Evolutionary conservation across 805 yeast species (phyloP).

Genomic region (Metschnikowia gruessii): DNA sequence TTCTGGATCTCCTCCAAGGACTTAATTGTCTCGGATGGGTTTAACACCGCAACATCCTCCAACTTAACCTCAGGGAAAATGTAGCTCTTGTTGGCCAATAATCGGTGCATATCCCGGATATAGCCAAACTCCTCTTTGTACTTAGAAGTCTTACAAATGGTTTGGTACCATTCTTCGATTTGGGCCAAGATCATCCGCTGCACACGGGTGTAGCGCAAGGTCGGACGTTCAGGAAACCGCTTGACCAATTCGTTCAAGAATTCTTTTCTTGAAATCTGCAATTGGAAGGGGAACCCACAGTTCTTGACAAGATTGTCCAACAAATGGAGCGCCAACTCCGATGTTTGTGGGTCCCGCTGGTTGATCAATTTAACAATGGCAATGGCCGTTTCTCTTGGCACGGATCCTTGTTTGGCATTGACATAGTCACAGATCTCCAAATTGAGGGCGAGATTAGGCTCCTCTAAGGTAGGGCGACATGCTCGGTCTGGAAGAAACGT

Average conservation of each 20-base stretch:
- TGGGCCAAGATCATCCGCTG: slow-evolving; percentile 85
- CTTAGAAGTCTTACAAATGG: slow-evolving; percentile 84
- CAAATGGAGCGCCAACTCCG: slow-evolving; percentile 76
- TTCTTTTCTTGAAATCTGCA: slow-evolving; percentile 92
- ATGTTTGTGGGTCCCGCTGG: slow-evolving; percentile 78
- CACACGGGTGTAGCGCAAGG: slow-evolving; percentile 74
- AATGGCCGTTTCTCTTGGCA: slow-evolving; percentile 90
- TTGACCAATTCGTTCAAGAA: slow-evolving; percentile 90
- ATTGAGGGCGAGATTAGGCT: slow-evolving; percentile 86
- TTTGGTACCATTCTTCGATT: slow-evolving; percentile 96
- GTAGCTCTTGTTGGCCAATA: slow-evolving; percentile 87
- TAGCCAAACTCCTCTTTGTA: slow-evolving; percentile 90
- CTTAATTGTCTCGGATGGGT: slow-evolving; percentile 82
- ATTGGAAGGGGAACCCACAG: slow-evolving; percentile 96
- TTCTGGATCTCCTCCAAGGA: slow-evolving; percentile 86
- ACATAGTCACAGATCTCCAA: slow-evolving; percentile 91
- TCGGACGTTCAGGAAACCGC: slow-evolving; percentile 93
- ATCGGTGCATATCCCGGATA: slow-evolving; percentile 93
- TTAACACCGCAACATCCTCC: slow-evolving; percentile 90
- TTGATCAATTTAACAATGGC: slow-evolving; percentile 80
- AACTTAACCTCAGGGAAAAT: slow-evolving; percentile 86
- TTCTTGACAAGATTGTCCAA: slow-evolving; percentile 92
- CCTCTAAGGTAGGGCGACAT: slow-evolving; percentile 74
- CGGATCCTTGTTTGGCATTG: slow-evolving; percentile 85
- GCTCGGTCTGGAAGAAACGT: slow-evolving; percentile 60